Conservation (phyloP, 345 rosid genomes). For the Salix caprea region DNA sequence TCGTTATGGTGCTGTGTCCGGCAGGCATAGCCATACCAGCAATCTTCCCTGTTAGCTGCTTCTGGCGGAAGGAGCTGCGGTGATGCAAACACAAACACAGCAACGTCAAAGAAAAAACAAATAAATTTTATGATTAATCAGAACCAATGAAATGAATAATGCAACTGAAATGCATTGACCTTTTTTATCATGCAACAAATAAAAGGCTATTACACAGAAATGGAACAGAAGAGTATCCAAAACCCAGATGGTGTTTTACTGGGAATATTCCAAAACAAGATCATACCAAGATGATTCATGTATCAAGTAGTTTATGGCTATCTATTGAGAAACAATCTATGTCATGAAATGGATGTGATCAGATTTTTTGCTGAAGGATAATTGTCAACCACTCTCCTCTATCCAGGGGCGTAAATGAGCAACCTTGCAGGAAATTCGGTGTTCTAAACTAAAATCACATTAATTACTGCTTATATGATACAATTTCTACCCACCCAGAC, state of each 20-base stretch:
- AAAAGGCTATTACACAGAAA: too few relatives aligned
- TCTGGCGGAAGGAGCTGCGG: constrained; percentile 52
- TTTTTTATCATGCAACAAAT: neutral
- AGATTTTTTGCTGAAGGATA: neutral
- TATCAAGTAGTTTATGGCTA: neutral
- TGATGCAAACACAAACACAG: neutral
- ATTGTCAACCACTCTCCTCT: too few relatives aligned
- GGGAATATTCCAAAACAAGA: neutral
- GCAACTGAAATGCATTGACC: neutral
- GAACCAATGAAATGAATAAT: neutral
- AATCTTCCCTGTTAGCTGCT: constrained; percentile 55
- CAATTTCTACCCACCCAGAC: too few relatives aligned
- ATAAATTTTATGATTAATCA: neutral
- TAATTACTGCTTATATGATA: too few relatives aligned
- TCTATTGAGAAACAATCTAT: neutral
- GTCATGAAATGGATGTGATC: neutral
- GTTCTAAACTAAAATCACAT: too few relatives aligned
- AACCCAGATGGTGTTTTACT: neutral
- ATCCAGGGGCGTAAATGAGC: too few relatives aligned
- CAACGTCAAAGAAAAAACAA: neutral
- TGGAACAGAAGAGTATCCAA: neutral
- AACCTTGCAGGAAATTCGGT: too few relatives aligned
- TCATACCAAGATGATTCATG: neutral
- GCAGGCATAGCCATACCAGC: constrained; percentile 89
- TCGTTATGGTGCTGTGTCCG: constrained; percentile 86